Percentiles rank a stretch among this genome's conserved stretches.
Evolutionary conservation across 2,329 filamentous ascomycete species (phyloP).

Genomic region (Stagonosporopsis chrysanthemi): DNA sequence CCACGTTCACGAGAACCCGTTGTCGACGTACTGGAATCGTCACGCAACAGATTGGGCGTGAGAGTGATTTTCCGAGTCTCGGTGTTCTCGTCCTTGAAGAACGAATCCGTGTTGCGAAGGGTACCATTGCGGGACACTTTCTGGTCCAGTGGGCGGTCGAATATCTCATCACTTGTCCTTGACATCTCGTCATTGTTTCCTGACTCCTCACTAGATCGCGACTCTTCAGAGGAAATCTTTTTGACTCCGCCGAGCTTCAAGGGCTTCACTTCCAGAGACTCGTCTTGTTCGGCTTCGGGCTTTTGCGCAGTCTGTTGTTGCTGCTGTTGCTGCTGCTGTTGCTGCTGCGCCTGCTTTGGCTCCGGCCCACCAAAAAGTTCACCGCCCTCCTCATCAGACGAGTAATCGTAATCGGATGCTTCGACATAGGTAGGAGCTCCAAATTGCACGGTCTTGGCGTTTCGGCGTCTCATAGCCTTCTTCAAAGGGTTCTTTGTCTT

Average conservation of each 20-base stretch:
- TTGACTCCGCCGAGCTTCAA: constrained; percentile 46
- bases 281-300: constrained; percentile 54
- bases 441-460: constrained; percentile 87
- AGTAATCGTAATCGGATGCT: constrained; percentile 86
- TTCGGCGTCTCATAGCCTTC: constrained; percentile 80
- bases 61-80: constrained; percentile 98
- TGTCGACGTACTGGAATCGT: constrained; percentile 66
- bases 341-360: constrained; percentile 38
- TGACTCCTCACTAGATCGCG: constrained; percentile 47
- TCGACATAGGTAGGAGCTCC: constrained; percentile 86
- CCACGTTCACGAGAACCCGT: constrained; percentile 55
- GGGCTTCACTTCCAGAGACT: constrained; percentile 47
- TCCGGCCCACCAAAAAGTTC: constrained; percentile 48
- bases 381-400: constrained; percentile 73
- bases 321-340: constrained; percentile 35
- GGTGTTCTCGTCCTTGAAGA: constrained; percentile 94
- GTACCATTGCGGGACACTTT: constrained; percentile 78
- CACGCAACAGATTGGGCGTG: constrained; percentile 88
- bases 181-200: constrained; percentile 53
- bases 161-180: constrained; percentile 72
- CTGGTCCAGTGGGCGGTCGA: constrained; percentile 56
- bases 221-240: constrained; percentile 41
- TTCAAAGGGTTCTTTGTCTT: constrained; percentile 85
- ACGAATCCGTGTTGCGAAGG: constrained; percentile 90
- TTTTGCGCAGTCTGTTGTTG: constrained; percentile 33